phyloP scores from a whole-genome alignment of 2,329 filamentous ascomycete species.

The Hirsutella minnesotensis region DNA sequence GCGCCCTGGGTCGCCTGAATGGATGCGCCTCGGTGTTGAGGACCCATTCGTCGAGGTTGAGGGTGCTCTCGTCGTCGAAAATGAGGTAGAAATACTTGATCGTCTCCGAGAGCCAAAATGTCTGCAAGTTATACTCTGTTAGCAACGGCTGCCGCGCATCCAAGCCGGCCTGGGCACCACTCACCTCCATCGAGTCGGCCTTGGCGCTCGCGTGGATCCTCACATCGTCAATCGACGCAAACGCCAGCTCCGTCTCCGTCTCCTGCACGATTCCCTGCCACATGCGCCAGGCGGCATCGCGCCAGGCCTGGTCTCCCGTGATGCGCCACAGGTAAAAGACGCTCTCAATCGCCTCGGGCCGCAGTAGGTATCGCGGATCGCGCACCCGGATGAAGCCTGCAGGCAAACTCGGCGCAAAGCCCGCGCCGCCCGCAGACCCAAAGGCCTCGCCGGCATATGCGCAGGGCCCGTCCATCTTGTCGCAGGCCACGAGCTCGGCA shows the following conservation, averaged over 20 bases:
- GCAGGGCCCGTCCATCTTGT: constrained; percentile 22
- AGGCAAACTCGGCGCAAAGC: constrained; percentile 15
- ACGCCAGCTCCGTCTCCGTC: constrained; percentile 30
- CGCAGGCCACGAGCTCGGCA: constrained; percentile 25
- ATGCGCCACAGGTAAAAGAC: constrained; percentile 41
- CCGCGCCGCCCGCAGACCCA: constrained; percentile 2
- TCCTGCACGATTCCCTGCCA: constrained; percentile 29
- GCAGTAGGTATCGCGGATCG: constrained; percentile 38
- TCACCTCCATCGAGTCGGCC: constrained; percentile 51
- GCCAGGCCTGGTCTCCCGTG: constrained; percentile 30
- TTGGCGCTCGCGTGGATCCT: constrained; percentile 16
- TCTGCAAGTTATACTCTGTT: constrained; percentile 17
- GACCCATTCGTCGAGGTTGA: constrained; percentile 62
- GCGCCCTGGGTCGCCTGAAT: constrained; percentile 21
- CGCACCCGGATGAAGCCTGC: constrained; percentile 49
- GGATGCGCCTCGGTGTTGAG: constrained; percentile 48
- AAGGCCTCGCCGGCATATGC: constrained; percentile 17
- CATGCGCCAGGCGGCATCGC: constrained; percentile 36
- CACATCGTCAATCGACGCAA: constrained; percentile 29
- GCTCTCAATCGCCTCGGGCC: constrained; percentile 41
- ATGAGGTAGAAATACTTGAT: constrained; percentile 69
- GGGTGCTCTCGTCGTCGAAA: constrained; percentile 49
- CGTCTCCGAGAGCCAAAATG: constrained; percentile 66
- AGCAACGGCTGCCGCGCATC: neutral
- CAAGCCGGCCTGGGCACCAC: constrained; percentile 7